Evolutionary conservation across 495 filamentous ascomycete species (phyloP), one percentile per base, ranked within the genome.

Genomic region (Sordaria brevicollis): DNA sequence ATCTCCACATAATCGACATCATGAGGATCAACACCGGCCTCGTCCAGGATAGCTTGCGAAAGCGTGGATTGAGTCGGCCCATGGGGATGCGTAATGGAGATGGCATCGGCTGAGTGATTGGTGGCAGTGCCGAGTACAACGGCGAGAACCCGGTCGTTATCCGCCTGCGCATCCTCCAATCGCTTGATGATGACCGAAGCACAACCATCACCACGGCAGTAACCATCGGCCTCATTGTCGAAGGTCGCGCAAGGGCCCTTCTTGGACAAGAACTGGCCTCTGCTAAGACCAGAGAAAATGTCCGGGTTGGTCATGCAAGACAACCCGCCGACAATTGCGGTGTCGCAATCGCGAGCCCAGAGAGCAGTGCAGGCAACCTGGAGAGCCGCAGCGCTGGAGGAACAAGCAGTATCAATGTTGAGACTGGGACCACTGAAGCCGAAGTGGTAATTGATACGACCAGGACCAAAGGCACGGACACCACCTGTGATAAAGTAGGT

Each of bases 401-500:
- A 96, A 77, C 94, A 97, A 25, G 94, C 94, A 2, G 94, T 96
- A 76, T 97, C 94, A 37, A 96, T 86, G 73, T 88, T 93, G 76
- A 92, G 88, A 72, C 91, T 95, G 0, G 93, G 93, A 0, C 93
- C 93, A 71, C 88, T 90, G 77, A 96, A 96, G 67, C 93, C 93
- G 77, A 97, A 93, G 75, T 92, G 91, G 67, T 87, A 86, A 74
- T 95, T 96, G 76, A 97, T 94, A 35, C 93, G 86, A 3, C 93
- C 94, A 0, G 94, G 92, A 2, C 89, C 90, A 70, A 97, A 97
- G 17, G 93, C 93, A 49, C 92, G 87, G 19, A 94, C 90, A 74
- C 91, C 93, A 65, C 93, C 93, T 0, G 93, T 93, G 76, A 96
- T 97, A 81, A 89, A 97, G 77, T 97, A 97, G 1, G 93, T 97